Percentiles rank a stretch among this genome's conserved stretches.
These are phyloP conservation scores for Allomyces arbusculus DNA, from an alignment of 192 early-diverging fungal species.

Conservation along the genomic window DNA sequence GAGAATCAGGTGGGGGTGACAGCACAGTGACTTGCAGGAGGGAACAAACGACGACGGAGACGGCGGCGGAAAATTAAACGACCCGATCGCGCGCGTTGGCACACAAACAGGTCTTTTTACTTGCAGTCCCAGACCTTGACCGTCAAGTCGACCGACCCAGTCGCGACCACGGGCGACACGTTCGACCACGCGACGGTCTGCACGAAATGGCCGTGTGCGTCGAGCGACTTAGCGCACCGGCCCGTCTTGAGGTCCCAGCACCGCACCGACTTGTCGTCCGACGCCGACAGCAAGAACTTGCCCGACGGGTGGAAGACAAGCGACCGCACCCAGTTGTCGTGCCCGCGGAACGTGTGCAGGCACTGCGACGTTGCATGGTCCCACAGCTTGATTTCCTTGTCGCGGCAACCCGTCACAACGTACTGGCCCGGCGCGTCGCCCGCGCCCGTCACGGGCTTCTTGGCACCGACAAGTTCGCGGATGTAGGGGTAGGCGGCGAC, in stretches of 20 bases:
- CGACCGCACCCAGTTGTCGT: conserved; percentile 85
- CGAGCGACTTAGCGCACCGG: conserved; percentile 56
- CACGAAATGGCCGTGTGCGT: conserved; percentile 76
- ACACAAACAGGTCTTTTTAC: conserved; percentile 5
- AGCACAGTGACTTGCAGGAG: too few relatives aligned
- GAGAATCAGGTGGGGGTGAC: too few relatives aligned
- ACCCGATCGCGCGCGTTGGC: too few relatives aligned
- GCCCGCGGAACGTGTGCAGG: conserved; percentile 58
- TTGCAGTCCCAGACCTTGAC: conserved; percentile 58
- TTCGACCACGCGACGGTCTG: conserved; percentile 56
- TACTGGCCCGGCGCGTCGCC: conserved; percentile 27
- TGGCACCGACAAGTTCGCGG: conserved; percentile 44
- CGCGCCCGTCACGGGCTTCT: conserved; percentile 4
- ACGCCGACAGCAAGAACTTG: conserved; percentile 56
- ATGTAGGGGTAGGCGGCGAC: conserved; percentile 36
- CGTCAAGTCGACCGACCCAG: conserved; percentile 63
- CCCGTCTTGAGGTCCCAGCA: conserved; percentile 77
- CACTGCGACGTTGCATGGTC: conserved; percentile 42
- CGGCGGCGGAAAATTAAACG: too few relatives aligned
- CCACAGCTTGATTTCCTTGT: conserved; percentile 82
- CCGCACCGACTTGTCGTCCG: conserved; percentile 78
- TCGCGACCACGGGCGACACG: conserved; percentile 52
- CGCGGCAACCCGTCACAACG: conserved; percentile 63
- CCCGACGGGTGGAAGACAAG: conserved; percentile 65
- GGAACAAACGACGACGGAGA: too few relatives aligned